phyloP scores from a whole-genome alignment of 2,329 filamentous ascomycete genomes.

The Fusarium mexicanum region DNA sequence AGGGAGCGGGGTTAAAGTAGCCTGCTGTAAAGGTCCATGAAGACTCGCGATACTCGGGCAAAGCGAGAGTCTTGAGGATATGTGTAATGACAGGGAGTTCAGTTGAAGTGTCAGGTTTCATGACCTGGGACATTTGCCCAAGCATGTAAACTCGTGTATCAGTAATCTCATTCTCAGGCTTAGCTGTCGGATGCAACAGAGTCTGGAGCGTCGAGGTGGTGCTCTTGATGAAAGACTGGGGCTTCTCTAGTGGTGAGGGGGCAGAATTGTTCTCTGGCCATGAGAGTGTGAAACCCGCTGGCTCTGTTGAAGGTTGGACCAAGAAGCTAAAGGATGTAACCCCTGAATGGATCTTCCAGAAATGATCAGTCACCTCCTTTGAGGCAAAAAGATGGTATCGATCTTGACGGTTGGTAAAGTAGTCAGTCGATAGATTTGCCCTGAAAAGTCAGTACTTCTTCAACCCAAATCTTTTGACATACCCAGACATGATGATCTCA shows the following conservation, averaged over 20 bases:
- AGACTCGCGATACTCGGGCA: conserved; percentile 70
- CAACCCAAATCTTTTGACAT: conserved; percentile 22
- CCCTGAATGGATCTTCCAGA: conserved; percentile 77
- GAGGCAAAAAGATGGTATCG: conserved; percentile 92
- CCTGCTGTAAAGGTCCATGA: conserved; percentile 97
- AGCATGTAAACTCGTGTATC: conserved; percentile 87
- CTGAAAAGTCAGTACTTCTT: conserved; percentile 44
- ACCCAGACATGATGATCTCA: conserved; percentile 93
- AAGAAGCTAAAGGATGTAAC: conserved; percentile 85
- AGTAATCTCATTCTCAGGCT: conserved; percentile 42
- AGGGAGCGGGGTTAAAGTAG: conserved; percentile 96
- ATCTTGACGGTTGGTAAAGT: conserved; percentile 96
- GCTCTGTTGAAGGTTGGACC: conserved; percentile 69
- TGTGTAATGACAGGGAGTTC: conserved; percentile 84
- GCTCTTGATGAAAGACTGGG: conserved; percentile 73
- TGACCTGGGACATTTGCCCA: conserved; percentile 85
- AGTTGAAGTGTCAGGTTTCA: conserved; percentile 83
- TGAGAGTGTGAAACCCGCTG: conserved; percentile 67
- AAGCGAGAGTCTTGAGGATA: conserved; percentile 75
- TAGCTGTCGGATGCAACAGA: conserved; percentile 63
- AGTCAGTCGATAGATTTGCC: conserved; percentile 91
- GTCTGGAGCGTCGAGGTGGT: conserved; percentile 74
- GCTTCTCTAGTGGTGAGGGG: conserved; percentile 77
- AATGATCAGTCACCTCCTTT: conserved; percentile 82
- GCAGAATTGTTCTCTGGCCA: conserved; percentile 83